Evolutionary conservation across 2,329 filamentous ascomycete genomes (phyloP).

Genomic region (Beauveria asiatica): DNA sequence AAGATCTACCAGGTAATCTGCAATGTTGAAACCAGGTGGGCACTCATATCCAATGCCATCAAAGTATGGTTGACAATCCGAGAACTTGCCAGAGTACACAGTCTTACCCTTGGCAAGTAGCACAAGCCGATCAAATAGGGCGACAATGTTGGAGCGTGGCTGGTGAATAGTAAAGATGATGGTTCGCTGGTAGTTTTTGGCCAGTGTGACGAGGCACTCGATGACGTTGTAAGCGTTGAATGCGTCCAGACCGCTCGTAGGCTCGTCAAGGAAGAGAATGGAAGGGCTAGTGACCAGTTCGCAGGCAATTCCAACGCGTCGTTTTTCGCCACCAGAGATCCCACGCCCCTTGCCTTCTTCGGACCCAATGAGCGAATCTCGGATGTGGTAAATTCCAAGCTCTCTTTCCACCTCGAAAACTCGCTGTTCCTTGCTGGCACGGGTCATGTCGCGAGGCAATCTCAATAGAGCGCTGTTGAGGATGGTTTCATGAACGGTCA

Average conservation of each 20-base stretch:
- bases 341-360: constrained; percentile 91
- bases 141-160: constrained; percentile 94
- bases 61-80: constrained; percentile 84
- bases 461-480: constrained; percentile 86
- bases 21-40: constrained; percentile 96
- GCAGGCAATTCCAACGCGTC: constrained; percentile 92
- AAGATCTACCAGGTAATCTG: constrained; percentile 92
- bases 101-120: constrained; percentile 81
- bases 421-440: constrained; percentile 77
- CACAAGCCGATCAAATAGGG: constrained; percentile 89
- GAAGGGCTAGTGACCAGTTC: constrained; percentile 96
- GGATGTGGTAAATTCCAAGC: constrained; percentile 88
- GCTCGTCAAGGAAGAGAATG: constrained; percentile 94
- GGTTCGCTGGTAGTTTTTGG: constrained; percentile 93
- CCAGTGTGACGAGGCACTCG: constrained; percentile 87
- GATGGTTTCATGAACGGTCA: constrained; percentile 97
- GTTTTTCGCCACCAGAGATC: constrained; percentile 94
- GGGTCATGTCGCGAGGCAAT: constrained; percentile 86
- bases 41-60: constrained; percentile 87
- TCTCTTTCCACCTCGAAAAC: constrained; percentile 93
- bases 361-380: constrained; percentile 89
- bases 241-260: constrained; percentile 89
- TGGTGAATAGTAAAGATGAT: constrained; percentile 99
- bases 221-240: constrained; percentile 98
- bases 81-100: constrained; percentile 89